Evolutionary conservation across 2,329 filamentous ascomycete species (phyloP).

Genomic region (Exophiala spinifera): DNA sequence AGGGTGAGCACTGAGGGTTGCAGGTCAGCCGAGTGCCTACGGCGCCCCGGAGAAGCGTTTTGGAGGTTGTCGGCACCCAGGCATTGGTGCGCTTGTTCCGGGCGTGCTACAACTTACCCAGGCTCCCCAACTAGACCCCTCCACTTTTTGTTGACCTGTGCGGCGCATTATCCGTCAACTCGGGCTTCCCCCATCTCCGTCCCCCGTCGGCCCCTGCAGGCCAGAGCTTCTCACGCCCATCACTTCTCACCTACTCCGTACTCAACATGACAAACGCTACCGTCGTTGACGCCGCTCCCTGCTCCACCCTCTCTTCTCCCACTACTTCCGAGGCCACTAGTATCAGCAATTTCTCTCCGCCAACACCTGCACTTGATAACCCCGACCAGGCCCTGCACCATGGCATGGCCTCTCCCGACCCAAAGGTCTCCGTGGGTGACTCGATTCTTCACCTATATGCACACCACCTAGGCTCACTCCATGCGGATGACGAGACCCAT

Average conservation of each 20-base stretch:
- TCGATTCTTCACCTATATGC: constrained; percentile 45
- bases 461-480: constrained; percentile 42
- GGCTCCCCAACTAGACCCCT: no score
- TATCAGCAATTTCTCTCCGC: constrained; percentile 24
- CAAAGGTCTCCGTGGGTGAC: constrained; percentile 31
- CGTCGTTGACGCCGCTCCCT: constrained; percentile 1
- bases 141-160: neutral
- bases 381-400: constrained; percentile 26
- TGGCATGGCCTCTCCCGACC: constrained; percentile 30
- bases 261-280: constrained; percentile 7
- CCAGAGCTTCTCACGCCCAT: neutral
- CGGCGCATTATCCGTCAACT: constrained; percentile 3
- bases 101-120: constrained; percentile 3
- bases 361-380: constrained; percentile 28
- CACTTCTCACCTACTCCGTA: constrained; percentile 7
- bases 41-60: no score
- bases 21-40: no score
- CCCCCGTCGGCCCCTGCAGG: neutral
- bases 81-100: neutral
- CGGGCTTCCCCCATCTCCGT: constrained; percentile 7
- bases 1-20: neutral
- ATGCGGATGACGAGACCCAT: constrained; percentile 37
- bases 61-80: no score
- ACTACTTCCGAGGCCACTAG: constrained; percentile 21
- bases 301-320: constrained; percentile 29